These are phyloP conservation scores for Magnaporthales sp. DNA, from an alignment of 2,329 filamentous ascomycete species.

Conservation along the genomic window DNA sequence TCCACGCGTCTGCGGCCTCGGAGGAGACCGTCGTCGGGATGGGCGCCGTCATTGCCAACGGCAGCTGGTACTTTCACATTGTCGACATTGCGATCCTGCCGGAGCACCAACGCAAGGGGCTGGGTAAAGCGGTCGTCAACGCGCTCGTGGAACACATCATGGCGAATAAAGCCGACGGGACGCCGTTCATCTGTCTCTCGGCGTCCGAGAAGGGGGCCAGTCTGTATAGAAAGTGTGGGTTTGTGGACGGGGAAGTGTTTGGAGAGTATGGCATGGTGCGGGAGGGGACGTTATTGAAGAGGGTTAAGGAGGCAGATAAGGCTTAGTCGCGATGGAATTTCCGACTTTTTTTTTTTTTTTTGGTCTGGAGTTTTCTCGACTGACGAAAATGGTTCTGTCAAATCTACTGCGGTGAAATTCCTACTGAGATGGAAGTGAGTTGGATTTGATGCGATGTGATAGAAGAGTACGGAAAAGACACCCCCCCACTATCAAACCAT, in stretches of 20 bases:
- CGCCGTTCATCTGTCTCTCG: conserved; percentile 32
- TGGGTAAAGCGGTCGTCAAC: conserved; percentile 35
- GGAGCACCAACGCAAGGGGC: conserved; percentile 35
- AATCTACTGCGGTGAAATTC: background rate
- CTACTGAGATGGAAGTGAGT: background rate
- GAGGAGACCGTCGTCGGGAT: conserved; percentile 27
- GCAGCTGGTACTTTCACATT: conserved; percentile 38
- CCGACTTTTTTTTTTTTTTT: background rate
- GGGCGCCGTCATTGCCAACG: conserved; percentile 42
- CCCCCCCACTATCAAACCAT: background rate
- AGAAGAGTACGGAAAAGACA: background rate
- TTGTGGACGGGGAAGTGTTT: conserved; percentile 26
- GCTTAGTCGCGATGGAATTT: background rate
- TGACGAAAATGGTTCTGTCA: no score
- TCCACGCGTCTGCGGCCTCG: conserved; percentile 10
- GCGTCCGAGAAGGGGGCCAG: conserved; percentile 33
- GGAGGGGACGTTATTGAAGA: background rate
- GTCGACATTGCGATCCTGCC: conserved; percentile 42
- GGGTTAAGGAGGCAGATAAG: background rate
- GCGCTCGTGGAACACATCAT: conserved; percentile 30
- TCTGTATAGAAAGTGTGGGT: conserved; percentile 37
- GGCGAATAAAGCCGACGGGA: conserved; percentile 25
- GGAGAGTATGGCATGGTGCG: conserved; percentile 26
- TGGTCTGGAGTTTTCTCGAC: background rate
- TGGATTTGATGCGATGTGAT: background rate